These are phyloP conservation scores for Metarhizium guizhouense DNA, from an alignment of 2,329 filamentous ascomycete species.

Conservation along the genomic window DNA sequence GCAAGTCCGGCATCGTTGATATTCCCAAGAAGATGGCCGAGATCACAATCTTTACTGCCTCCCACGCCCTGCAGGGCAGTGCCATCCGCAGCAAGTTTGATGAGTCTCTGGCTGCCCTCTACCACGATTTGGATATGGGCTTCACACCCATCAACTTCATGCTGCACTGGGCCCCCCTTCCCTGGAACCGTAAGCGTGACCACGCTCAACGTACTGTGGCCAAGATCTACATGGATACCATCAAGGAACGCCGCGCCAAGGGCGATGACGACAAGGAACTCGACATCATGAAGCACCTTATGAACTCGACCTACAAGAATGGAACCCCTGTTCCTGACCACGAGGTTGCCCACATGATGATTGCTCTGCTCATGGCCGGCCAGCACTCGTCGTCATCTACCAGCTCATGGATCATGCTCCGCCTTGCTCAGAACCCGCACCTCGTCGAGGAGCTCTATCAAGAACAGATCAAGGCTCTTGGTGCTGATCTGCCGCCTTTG, in stretches of 20 bases:
- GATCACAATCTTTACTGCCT: slow-evolving; percentile 84
- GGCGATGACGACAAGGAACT: slow-evolving; percentile 41
- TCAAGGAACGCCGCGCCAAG: slow-evolving; percentile 56
- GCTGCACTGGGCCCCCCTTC: slow-evolving; percentile 78
- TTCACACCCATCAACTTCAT: slow-evolving; percentile 87
- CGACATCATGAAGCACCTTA: slow-evolving; percentile 88
- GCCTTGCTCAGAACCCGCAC: slow-evolving; percentile 67
- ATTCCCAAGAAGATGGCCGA: slow-evolving; percentile 71
- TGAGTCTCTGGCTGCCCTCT: slow-evolving; percentile 69
- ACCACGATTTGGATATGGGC: slow-evolving; percentile 84
- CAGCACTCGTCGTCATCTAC: slow-evolving; percentile 85
- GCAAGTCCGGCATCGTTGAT: slow-evolving; percentile 58
- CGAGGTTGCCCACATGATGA: slow-evolving; percentile 90
- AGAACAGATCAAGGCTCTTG: slow-evolving; percentile 70
- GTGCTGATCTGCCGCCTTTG: slow-evolving; percentile 64
- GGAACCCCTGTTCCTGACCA: slow-evolving; percentile 70
- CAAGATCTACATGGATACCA: slow-evolving; percentile 74
- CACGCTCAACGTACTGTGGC: slow-evolving; percentile 72
- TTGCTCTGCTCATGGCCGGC: slow-evolving; percentile 83
- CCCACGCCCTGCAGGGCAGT: slow-evolving; percentile 74
- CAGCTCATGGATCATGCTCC: slow-evolving; percentile 75
- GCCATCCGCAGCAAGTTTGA: slow-evolving; percentile 77
- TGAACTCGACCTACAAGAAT: slow-evolving; percentile 79
- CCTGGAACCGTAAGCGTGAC: slow-evolving; percentile 79
- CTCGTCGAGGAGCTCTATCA: slow-evolving; percentile 73